A percentile compares a stretch with the other conserved stretches of the same genome.
Evolutionary conservation across 2,329 filamentous ascomycete species (phyloP).

Genomic region (Hypoxylon sp.): DNA sequence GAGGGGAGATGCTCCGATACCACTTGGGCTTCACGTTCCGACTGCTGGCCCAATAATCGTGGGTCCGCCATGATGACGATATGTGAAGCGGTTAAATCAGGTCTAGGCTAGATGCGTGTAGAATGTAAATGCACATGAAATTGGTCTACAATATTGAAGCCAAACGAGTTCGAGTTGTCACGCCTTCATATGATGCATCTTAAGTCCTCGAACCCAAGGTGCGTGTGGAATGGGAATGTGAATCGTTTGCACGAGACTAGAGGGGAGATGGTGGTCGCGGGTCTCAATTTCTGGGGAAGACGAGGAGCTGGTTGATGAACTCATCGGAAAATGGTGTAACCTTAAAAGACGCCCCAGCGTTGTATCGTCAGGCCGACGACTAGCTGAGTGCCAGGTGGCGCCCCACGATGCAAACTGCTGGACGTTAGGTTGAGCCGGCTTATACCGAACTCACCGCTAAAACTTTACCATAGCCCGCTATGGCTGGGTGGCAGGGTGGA

Average conservation of each 20-base stretch:
- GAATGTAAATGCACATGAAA: conserved; percentile 10
- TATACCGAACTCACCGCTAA: conserved; percentile 19
- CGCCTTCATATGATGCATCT: conserved; percentile 17
- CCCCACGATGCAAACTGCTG: not conserved
- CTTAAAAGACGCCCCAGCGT: conserved; percentile 21
- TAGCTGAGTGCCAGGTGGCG: conserved; percentile 25
- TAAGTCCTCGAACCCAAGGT: conserved; percentile 2
- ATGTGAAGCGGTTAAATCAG: not conserved
- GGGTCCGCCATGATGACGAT: conserved; percentile 26
- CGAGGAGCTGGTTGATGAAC: conserved; percentile 30
- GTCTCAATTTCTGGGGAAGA: conserved; percentile 15
- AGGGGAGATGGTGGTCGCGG: not conserved
- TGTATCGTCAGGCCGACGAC: conserved; percentile 28
- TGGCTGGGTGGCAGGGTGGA: not conserved
- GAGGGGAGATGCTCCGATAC: conserved; percentile 57
- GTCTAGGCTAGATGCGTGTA: conserved; percentile 6
- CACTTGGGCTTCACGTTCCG: conserved; percentile 50
- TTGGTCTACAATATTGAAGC: conserved; percentile 8
- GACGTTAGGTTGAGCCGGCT: not conserved
- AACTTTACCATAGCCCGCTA: not conserved
- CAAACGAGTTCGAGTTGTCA: not conserved
- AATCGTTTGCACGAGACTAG: not conserved
- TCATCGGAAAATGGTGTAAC: conserved; percentile 35
- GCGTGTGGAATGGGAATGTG: conserved; percentile 6
- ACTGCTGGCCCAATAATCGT: conserved; percentile 33